Base-by-base conservation (phyloP, 305 asterid species). In the Fraxinus platypoda region DNA sequence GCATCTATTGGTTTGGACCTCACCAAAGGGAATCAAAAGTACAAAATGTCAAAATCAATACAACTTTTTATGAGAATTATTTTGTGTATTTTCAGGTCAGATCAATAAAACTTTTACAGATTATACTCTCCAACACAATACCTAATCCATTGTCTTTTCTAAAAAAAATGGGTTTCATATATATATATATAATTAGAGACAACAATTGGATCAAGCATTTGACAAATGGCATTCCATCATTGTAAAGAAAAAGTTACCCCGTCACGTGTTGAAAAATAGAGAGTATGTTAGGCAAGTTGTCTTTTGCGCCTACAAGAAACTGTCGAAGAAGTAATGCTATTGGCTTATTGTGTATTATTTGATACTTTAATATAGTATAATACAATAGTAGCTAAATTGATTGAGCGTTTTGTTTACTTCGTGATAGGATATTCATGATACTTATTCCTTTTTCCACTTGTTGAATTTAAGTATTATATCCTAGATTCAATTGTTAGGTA, bases 161-260 rank as follows among this genome's bases (percentile, higher is more conserved):
- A 35, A 13, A 76, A 12, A 74, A 46, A 26, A 52, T 87, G 57
- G 82, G 79, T 85, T 85, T 62, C 76, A 35, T 43, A 75, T 68
- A 78, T 0, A 17, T 15, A 46, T 68, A 78, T 0, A 17, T 15
- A 46, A 11, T 15, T 35, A 26, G 15, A 70, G 83, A 79, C 86
- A 82, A 43, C 68, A 85, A 77, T 37, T 83, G 79, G 84, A 83
- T 81, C 72, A 79, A 54, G 77, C 41, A 82, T 75, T 64, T 28
- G 86, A 91, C 86, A 87, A 84, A 80, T 80, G 83, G 78, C 89
- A 83, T 87, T 79, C 87, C 87, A 80, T 86, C 83, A 82, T 84
- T 83, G 84, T 79, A 87, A 85, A 87, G 70, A 78, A 79, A 76
- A 68, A 81, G 33, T 81, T 83, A 85, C 91, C 68, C 76, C 83